Base-by-base conservation (phyloP, 2,329 filamentous ascomycete species). In the Ophiostoma novo-ulmi region DNA sequence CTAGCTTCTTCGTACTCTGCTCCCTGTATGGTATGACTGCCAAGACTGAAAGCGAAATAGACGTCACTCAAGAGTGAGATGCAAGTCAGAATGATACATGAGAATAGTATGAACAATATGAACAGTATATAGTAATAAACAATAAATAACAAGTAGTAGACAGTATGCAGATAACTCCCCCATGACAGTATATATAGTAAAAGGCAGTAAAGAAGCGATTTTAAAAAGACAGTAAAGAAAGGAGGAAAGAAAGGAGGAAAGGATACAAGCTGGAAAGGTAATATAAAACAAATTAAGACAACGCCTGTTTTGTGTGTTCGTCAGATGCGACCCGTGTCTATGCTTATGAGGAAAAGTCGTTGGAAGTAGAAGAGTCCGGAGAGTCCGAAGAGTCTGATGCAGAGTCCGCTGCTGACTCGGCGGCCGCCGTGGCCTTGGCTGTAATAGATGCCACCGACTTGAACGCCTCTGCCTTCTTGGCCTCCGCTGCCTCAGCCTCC, bases 281-380 rank as follows among this genome's bases (percentile, higher is more conserved):
- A 44, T n/a, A 26, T 5, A 55, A 22, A 55, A 2, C 22, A 22
- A 58, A 26, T 31, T 31, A 58, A 31, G 52, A 58, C 52, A 58
- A 58, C 52, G 52, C 52, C 52, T 58, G n/a, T 58, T 58, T 58
- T 58, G 52, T 55, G 52, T 58, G 7, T 11, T 58, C 52, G 52
- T 58, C 22, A 26, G 52, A 58, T n/a, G 20, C 8, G 20, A n/a
- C 48, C 41, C 38, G 38, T 39, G 44, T n/a, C 44, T 20, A 48
- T 48, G 44, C 44, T 48, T 48, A 48, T n/a, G 41, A 44, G 14
- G 44, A 48, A 48, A 48, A 20, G 17, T 48, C 44, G 44, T 48
- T 20, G 41, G 13, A 17, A 44, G 48, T 22, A 8, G 20, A n/a
- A 6, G 48, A 31, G 20, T 61, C 55, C 26, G 26, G 7, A 6